A percentile compares a stretch with the other conserved stretches of the same genome.
Conservation (phyloP, 1,284 basidiomycete species). For the Apiotrichum siamense region DNA sequence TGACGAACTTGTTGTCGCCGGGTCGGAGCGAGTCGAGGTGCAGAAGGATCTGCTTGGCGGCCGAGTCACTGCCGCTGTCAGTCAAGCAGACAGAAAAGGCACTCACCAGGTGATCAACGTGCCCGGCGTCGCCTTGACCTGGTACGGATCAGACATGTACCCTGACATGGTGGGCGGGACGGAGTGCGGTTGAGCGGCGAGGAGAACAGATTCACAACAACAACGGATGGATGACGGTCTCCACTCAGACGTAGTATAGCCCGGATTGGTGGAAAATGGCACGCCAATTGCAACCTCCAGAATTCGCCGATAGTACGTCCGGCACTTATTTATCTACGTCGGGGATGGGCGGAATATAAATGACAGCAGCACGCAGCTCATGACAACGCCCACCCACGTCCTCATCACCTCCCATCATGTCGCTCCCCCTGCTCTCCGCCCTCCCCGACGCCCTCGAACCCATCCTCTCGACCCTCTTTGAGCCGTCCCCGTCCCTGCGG, state of each 20-base stretch:
- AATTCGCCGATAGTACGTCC: no score
- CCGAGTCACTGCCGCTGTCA: slow-evolving; percentile 35
- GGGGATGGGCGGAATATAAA: no score
- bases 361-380: no score
- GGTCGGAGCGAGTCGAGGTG: slow-evolving; percentile 33
- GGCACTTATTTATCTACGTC: no score
- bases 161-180: neutral
- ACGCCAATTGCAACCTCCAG: no score
- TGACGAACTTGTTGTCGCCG: slow-evolving; percentile 35
- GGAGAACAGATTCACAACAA: neutral
- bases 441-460: neutral
- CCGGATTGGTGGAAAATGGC: no score
- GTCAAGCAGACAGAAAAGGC: neutral
- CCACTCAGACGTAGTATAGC: no score
- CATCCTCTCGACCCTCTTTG: slow-evolving; percentile 31
- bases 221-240: no score
- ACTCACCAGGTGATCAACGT: slow-evolving; percentile 19
- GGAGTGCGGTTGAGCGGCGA: neutral
- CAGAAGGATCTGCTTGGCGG: slow-evolving; percentile 43
- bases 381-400: neutral
- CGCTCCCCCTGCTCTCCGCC: neutral
- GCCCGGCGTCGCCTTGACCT: slow-evolving; percentile 15
- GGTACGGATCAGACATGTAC: slow-evolving; percentile 15
- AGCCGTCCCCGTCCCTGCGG: slow-evolving; percentile 25
- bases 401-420: neutral